These are phyloP conservation scores for Batrachochytrium dendrobatidis DNA, from an alignment of 371 early-diverging fungal genomes.

Conservation along the genomic window DNA sequence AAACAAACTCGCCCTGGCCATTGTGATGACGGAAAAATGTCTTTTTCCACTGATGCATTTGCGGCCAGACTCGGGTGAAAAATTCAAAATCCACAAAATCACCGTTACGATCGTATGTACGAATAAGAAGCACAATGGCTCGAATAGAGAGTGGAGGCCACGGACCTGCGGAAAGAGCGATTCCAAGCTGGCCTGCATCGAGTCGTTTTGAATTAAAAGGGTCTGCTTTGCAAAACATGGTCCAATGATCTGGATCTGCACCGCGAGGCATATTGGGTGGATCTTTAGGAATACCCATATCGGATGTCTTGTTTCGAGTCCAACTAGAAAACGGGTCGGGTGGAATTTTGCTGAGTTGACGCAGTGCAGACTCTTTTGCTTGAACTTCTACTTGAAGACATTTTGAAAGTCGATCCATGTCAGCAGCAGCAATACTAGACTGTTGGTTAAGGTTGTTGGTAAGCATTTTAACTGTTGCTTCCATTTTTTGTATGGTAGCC, in stretches of 20 bases:
- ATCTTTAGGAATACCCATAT: background rate
- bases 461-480: background rate
- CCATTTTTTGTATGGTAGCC: conserved; percentile 1
- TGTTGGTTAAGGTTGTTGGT: background rate
- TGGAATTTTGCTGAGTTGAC: background rate
- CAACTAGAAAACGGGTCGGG: conserved; percentile 1
- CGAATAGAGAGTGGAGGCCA: conserved; percentile 15
- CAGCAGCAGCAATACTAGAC: background rate
- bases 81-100: conserved; percentile 8
- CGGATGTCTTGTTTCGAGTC: conserved; percentile 5
- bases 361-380: background rate
- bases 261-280: background rate
- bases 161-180: conserved; percentile 5
- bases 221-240: background rate
- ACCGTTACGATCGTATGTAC: conserved; percentile 11
- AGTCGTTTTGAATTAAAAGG: conserved; percentile 5
- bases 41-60: conserved; percentile 7
- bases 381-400: background rate
- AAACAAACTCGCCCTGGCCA: background rate
- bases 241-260: background rate
- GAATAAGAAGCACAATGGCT: conserved; percentile 4
- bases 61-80: conserved; percentile 7
- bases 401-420: background rate
- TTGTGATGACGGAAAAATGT: conserved; percentile 5
- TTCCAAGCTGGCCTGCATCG: conserved; percentile 10